Percentiles rank a stretch among this genome's conserved stretches.
phyloP scores from a whole-genome alignment of 129 eudicot species.

The Erigeron canadensis region DNA sequence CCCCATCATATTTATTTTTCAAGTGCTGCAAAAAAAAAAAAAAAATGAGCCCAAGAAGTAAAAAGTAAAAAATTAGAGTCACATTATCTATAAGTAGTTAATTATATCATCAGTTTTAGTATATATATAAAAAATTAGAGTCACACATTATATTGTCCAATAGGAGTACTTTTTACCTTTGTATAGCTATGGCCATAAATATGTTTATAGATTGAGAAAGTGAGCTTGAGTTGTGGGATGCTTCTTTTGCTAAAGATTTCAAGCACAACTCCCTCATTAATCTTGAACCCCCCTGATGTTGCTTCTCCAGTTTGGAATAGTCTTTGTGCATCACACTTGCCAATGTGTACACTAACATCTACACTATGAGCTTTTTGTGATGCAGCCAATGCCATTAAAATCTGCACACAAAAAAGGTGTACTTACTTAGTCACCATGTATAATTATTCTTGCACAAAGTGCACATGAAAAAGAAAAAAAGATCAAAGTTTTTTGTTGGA shows the following conservation, averaged over 20 bases:
- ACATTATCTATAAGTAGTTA: too few relatives aligned
- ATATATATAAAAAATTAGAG: too few relatives aligned
- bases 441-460: constrained; percentile 13
- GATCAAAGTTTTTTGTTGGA: constrained; percentile 11
- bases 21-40: constrained; percentile 42
- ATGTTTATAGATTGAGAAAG: constrained; percentile 61
- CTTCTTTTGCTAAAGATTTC: constrained; percentile 84
- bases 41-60: too few relatives aligned
- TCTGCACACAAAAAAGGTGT: constrained; percentile 35
- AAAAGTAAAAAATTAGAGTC: background rate
- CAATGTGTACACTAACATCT: constrained; percentile 66
- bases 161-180: too few relatives aligned
- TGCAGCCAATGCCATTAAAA: constrained; percentile 72
- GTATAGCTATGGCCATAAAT: constrained; percentile 76
- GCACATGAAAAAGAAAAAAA: constrained; percentile 16
- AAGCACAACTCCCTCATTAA: constrained; percentile 71
- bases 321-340: constrained; percentile 82
- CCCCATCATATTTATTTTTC: constrained; percentile 46
- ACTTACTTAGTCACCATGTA: constrained; percentile 5
- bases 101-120: too few relatives aligned
- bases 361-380: constrained; percentile 80
- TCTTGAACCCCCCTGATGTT: constrained; percentile 36
- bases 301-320: constrained; percentile 74
- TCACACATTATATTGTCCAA: too few relatives aligned
- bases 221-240: constrained; percentile 59